Evolutionary conservation across 169 alveolate genomes (phyloP).

Genomic region (Plasmodium blacklocki): DNA sequence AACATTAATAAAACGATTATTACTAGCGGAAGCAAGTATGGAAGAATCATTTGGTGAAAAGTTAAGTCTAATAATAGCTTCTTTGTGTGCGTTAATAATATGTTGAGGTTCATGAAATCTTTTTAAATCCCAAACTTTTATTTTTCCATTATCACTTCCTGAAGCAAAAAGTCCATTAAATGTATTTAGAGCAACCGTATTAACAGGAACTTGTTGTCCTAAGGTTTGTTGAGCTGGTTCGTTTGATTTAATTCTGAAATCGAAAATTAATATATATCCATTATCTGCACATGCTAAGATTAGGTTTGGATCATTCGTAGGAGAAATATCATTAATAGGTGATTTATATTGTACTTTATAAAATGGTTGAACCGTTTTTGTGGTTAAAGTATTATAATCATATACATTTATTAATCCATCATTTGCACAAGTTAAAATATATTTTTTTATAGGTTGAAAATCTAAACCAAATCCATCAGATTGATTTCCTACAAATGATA

Average conservation of each 20-base stretch:
- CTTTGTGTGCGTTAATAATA: slow-evolving; percentile 60
- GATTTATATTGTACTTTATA: slow-evolving; percentile 50
- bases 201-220: slow-evolving; percentile 66
- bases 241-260: slow-evolving; percentile 21
- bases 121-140: slow-evolving; percentile 63
- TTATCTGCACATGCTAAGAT: slow-evolving; percentile 64
- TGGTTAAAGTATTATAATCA: slow-evolving; percentile 13
- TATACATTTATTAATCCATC: slow-evolving; percentile 37
- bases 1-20: slow-evolving; percentile 40
- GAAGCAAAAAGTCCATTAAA: slow-evolving; percentile 64
- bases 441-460: slow-evolving; percentile 12
- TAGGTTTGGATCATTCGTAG: slow-evolving; percentile 54
- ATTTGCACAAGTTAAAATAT: slow-evolving; percentile 51
- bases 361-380: slow-evolving; percentile 13
- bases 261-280: slow-evolving; percentile 54
- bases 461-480: slow-evolving; percentile 66
- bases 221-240: slow-evolving; percentile 57
- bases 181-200: slow-evolving; percentile 22
- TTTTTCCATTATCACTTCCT: slow-evolving; percentile 72
- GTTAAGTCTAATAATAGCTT: slow-evolving; percentile 52
- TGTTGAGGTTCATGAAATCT: slow-evolving; percentile 46
- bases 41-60: slow-evolving; percentile 59
- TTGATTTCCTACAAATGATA: slow-evolving; percentile 33
- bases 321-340: slow-evolving; percentile 42
- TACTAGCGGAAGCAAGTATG: slow-evolving; percentile 58